Base-by-base conservation (phyloP, 805 yeast genomes). In the Candida broadrunensis region DNA sequence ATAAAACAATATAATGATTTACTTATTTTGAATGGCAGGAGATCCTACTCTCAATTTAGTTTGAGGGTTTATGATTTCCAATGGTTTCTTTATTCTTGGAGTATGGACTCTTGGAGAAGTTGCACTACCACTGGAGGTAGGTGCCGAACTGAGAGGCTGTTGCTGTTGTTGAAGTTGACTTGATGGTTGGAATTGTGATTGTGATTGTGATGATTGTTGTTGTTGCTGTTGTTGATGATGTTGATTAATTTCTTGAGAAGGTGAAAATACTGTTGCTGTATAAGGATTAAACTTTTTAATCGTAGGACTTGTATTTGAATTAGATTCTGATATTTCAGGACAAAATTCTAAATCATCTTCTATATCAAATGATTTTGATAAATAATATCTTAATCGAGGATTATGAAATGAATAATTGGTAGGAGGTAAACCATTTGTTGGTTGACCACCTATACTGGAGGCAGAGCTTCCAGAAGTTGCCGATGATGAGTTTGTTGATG, bases 321-420 rank as follows among this genome's bases (percentile, higher is more conserved):
- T 41, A 18, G 42, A 45, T 17, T 70, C 73, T 8, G 73, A 72
- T 27, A 76, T 77, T 35, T 77, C 83, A 2, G 85, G 85, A 50
- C 85, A 80, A 47, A 80, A 80, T 55, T 80, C 84, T 50, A 79
- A 54, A 55, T 80, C 85, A 52, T 80, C 85, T 51, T 80, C 85
- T 7, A 72, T 49, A 44, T 80, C 85, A 58, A 80, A 80, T 24
- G 80, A 78, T 49, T 80, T 80, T 17, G 81, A 75, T 23, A 75
- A 69, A 63, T 77, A 75, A 52, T 78, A 77, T 48, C 82, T 65
- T 31, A 80, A 75, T 32, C 83, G 60, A 17, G 74, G 73, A 23
- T 73, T 67, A 21, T 21, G 24, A 46, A 72, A 58, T 13, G 73
- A 58, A 45, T 66, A 66, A 48, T 52, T 61, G 19, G 47, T 41